Conservation (phyloP, 1,139 yeast genomes). For the Zygosaccharomyces sapae region DNA sequence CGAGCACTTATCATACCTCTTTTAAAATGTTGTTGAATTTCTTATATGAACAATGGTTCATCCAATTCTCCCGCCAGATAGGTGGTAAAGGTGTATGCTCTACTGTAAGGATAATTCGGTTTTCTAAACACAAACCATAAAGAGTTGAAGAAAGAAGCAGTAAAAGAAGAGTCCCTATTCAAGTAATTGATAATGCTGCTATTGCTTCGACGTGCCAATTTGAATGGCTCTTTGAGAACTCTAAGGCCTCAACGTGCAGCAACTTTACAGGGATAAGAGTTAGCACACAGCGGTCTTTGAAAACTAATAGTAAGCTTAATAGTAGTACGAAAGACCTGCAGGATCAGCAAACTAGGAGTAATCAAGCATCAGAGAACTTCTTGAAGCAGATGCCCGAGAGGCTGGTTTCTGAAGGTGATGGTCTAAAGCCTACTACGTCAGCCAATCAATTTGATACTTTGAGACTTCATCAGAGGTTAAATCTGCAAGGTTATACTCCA, state of each 20-base stretch:
- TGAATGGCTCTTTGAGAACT: background rate
- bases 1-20: constrained; percentile 5
- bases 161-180: too few species aligned
- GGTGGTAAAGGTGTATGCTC: too few species aligned
- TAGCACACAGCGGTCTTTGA: background rate
- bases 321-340: background rate
- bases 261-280: background rate
- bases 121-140: too few species aligned
- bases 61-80: too few species aligned
- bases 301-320: background rate
- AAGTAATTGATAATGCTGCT: too few species aligned
- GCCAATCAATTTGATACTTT: constrained; percentile 35
- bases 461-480: constrained; percentile 28
- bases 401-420: constrained; percentile 29
- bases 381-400: constrained; percentile 32
- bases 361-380: constrained; percentile 13
- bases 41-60: background rate
- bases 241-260: background rate
- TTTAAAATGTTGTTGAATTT: background rate
- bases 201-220: background rate
- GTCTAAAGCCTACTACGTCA: constrained; percentile 31
- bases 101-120: too few species aligned
- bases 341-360: background rate
- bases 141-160: too few species aligned
- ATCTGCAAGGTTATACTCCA: constrained; percentile 45